Conservation (phyloP, 1,284 basidiomycete species). For the Bondarzewia mesenterica region DNA sequence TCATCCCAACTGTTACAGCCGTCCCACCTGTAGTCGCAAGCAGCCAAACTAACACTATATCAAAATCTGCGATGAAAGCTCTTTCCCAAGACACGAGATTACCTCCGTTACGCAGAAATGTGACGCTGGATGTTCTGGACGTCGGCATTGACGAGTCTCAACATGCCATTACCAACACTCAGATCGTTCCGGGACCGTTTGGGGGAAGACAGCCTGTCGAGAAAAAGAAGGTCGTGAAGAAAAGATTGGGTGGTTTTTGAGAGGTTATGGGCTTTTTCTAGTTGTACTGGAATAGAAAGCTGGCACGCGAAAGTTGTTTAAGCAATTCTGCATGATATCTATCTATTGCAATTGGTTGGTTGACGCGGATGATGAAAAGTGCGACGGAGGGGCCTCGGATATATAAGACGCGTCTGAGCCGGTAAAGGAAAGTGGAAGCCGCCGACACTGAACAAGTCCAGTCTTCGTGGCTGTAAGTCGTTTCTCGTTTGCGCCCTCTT, state of each 20-base stretch:
- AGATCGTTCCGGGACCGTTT: conserved; percentile 62
- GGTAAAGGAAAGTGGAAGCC: background rate
- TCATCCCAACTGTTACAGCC: conserved; percentile 20
- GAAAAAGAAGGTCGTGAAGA: conserved; percentile 60
- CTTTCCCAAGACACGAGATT: background rate
- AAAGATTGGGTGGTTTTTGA: conserved; percentile 70
- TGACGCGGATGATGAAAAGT: too few species aligned
- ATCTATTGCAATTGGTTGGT: too few species aligned
- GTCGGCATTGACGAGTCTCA: conserved; percentile 27
- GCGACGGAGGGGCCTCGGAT: too few species aligned
- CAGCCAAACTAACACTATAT: background rate
- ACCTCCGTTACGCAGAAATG: conserved; percentile 14
- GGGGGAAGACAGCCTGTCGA: conserved; percentile 45
- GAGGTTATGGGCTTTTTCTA: background rate
- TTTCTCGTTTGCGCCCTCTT: background rate
- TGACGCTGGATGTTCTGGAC: background rate
- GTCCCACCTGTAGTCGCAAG: conserved; percentile 12
- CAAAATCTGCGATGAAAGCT: background rate
- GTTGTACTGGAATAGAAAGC: too few species aligned
- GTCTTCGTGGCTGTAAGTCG: background rate
- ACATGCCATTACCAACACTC: conserved; percentile 50
- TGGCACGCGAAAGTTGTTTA: too few species aligned
- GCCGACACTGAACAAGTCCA: background rate
- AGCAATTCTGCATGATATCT: too few species aligned
- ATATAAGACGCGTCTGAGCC: background rate